Evolutionary conservation across 352 stramenopile genomes (phyloP).

Genomic region (Phytopythium sindhum): DNA sequence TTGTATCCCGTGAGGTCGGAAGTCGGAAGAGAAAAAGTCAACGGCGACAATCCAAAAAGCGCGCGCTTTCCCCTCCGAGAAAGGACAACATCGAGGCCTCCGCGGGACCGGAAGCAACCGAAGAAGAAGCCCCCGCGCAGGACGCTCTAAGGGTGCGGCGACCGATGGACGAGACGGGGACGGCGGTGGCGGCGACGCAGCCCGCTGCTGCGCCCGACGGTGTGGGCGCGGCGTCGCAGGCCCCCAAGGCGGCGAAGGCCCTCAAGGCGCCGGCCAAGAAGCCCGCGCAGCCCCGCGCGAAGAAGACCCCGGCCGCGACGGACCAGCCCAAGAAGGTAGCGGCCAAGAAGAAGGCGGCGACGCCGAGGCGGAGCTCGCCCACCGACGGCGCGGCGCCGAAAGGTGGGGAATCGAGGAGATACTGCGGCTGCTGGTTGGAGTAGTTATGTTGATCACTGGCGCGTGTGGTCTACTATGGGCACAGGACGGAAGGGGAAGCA

Average conservation of each 20-base stretch:
- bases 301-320: slow-evolving; percentile 18
- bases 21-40: not conserved
- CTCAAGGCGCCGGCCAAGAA: slow-evolving; percentile 3
- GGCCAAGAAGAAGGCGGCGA: slow-evolving; percentile 12
- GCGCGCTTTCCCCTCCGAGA: slow-evolving; percentile 1
- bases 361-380: not conserved
- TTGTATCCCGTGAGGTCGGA: not conserved
- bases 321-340: slow-evolving; percentile 10
- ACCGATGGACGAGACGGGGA: not conserved
- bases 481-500: slow-evolving; percentile 8
- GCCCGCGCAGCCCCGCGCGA: slow-evolving; percentile 13
- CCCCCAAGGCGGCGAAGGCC: slow-evolving; percentile 6
- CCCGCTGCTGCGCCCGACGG: not conserved
- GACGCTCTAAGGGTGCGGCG: not conserved
- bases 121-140: not conserved
- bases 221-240: no score
- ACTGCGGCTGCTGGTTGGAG: not conserved
- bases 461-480: not conserved
- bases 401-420: not conserved
- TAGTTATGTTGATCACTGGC: not conserved
- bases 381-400: no score
- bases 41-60: slow-evolving; percentile 4
- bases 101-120: not conserved
- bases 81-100: not conserved
- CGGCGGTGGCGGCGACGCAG: not conserved